These are phyloP conservation scores for Globisporangium viniferum DNA, from an alignment of 352 stramenopile species.

Conservation along the genomic window DNA sequence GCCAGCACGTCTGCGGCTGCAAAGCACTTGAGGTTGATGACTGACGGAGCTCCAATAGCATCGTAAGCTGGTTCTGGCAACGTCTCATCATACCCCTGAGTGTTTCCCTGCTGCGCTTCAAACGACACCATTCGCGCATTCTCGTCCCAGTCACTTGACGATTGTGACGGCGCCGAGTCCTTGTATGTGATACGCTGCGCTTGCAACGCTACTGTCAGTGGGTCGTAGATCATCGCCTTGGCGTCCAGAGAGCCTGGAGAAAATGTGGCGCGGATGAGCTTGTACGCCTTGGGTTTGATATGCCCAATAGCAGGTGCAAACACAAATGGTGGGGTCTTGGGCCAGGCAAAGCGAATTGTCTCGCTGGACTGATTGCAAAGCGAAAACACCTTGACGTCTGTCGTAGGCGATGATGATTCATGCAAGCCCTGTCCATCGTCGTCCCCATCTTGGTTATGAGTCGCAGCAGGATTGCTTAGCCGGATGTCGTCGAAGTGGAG, in stretches of 20 bases:
- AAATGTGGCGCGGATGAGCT: constrained; percentile 78
- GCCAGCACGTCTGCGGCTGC: constrained; percentile 54
- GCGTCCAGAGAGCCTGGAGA: constrained; percentile 21
- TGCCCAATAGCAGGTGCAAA: constrained; percentile 80
- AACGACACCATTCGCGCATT: constrained; percentile 63
- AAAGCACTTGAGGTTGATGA: constrained; percentile 56
- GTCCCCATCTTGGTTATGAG: background rate
- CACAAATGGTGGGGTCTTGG: constrained; percentile 45
- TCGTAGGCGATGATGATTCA: background rate
- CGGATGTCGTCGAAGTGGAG: constrained; percentile 88
- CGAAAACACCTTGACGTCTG: constrained; percentile 69
- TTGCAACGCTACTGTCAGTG: constrained; percentile 38
- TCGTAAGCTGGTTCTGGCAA: constrained; percentile 52
- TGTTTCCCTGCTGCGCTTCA: constrained; percentile 16
- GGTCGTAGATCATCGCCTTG: constrained; percentile 35
- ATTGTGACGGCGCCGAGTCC: constrained; percentile 10
- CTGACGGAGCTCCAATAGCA: constrained; percentile 25
- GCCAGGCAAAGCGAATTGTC: constrained; percentile 73
- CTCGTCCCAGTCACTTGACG: constrained; percentile 74
- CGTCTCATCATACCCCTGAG: constrained; percentile 20
- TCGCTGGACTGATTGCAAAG: constrained; percentile 65
- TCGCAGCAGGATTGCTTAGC: constrained; percentile 19
- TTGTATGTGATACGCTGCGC: constrained; percentile 59
- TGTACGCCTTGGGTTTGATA: constrained; percentile 50
- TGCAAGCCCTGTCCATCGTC: constrained; percentile 6